phyloP scores from a whole-genome alignment of 306 rosid genomes.

The Vicia sativa region DNA sequence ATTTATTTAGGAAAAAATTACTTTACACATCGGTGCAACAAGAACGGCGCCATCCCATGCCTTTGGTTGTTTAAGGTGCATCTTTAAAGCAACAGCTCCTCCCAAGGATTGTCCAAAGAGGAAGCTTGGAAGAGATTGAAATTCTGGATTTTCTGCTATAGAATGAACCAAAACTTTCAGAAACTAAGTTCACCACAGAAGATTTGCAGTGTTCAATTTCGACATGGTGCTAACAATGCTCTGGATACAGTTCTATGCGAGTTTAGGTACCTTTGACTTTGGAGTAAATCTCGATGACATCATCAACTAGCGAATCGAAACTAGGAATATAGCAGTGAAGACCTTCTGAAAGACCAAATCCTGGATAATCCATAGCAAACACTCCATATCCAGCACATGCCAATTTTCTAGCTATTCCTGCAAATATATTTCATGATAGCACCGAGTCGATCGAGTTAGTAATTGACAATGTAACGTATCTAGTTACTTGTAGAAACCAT shows the following conservation, averaged over 20 bases:
- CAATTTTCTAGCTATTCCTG: slow-evolving; percentile 90
- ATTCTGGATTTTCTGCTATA: slow-evolving; percentile 64
- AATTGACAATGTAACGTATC: background rate
- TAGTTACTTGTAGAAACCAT: slow-evolving; percentile 14
- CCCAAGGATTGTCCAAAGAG: slow-evolving; percentile 95
- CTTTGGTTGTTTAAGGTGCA: slow-evolving; percentile 78
- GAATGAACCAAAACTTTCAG: slow-evolving; percentile 30
- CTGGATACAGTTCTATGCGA: too few species aligned
- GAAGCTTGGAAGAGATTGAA: slow-evolving; percentile 68
- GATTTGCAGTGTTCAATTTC: too few species aligned
- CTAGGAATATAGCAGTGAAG: slow-evolving; percentile 80
- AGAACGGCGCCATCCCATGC: slow-evolving; percentile 91
- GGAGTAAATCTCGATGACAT: slow-evolving; percentile 75
- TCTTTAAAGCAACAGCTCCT: slow-evolving; percentile 89
- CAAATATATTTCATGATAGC: slow-evolving; percentile 6
- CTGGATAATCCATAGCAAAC: slow-evolving; percentile 96
- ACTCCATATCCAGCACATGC: slow-evolving; percentile 79
- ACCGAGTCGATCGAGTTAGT: background rate
- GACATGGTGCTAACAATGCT: too few species aligned
- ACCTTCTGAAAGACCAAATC: slow-evolving; percentile 97
- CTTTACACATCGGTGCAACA: slow-evolving; percentile 98
- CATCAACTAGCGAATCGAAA: slow-evolving; percentile 75
- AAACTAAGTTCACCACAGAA: too few species aligned
- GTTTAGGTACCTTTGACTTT: slow-evolving; percentile 93
- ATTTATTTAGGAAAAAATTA: slow-evolving; percentile 40